These are phyloP conservation scores for Suillus bovinus DNA, from an alignment of 768 basidiomycete genomes.

Conservation along the genomic window DNA sequence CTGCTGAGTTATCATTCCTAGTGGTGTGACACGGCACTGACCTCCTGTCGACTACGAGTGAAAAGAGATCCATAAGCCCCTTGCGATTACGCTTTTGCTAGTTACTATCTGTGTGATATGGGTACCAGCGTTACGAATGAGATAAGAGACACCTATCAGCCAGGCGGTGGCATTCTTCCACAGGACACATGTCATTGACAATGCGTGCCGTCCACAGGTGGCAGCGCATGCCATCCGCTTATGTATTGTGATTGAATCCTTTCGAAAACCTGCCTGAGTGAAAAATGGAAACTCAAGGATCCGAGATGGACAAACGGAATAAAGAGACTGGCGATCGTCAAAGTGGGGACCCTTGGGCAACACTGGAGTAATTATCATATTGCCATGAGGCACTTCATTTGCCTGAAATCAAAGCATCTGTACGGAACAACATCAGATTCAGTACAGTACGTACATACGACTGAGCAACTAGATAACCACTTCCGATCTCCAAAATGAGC, in stretches of 20 bases:
- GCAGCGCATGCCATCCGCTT: background rate
- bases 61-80: background rate
- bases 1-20: background rate
- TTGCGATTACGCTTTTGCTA: background rate
- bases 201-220: background rate
- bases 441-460: constrained; percentile 22
- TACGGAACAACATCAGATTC: constrained; percentile 1
- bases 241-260: background rate
- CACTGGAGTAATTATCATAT: background rate
- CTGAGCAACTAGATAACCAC: constrained; percentile 17
- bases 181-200: background rate
- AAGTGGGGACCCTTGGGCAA: background rate
- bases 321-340: constrained; percentile 11
- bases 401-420: constrained; percentile 3
- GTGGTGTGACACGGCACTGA: background rate
- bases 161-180: background rate
- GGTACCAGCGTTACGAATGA: background rate
- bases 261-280: background rate
- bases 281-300: background rate
- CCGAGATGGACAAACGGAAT: background rate
- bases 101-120: background rate
- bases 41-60: background rate
- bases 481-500: constrained; percentile 32
- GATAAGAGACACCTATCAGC: background rate
- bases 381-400: background rate